Percentiles rank a stretch among this genome's conserved stretches.
These are phyloP conservation scores for Diplodia mutila DNA, from an alignment of 2,329 filamentous ascomycete genomes.

Conservation along the genomic window DNA sequence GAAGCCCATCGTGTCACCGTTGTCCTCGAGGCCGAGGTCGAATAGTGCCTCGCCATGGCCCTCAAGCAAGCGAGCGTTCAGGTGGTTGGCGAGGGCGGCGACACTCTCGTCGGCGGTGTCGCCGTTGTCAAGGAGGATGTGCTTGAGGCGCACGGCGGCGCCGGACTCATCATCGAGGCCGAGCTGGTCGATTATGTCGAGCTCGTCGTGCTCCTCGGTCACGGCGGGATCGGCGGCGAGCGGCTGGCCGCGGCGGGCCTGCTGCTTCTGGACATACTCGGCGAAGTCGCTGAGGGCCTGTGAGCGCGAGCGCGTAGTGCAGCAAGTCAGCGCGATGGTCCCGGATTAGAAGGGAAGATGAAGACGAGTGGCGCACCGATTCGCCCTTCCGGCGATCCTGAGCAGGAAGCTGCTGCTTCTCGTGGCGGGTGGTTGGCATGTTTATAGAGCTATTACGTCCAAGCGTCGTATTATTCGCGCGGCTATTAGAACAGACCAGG, in stretches of 20 bases:
- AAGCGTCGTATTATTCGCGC: conserved; percentile 24
- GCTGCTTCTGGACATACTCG: conserved; percentile 95
- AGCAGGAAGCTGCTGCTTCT: conserved; percentile 63
- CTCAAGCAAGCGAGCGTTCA: conserved; percentile 74
- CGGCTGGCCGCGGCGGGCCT: conserved; percentile 64
- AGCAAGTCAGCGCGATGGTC: not conserved
- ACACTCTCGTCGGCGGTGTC: conserved; percentile 62
- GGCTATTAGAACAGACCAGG: conserved; percentile 25
- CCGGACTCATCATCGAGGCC: conserved; percentile 72
- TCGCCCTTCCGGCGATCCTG: conserved; percentile 87
- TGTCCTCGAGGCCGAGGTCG: conserved; percentile 89
- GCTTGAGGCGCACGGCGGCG: conserved; percentile 67
- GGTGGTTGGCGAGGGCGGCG: conserved; percentile 64
- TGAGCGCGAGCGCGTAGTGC: not conserved
- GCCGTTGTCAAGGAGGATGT: conserved; percentile 66
- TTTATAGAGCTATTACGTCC: conserved; percentile 3
- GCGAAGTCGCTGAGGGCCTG: conserved; percentile 92
- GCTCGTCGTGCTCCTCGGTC: conserved; percentile 77
- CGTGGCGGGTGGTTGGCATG: conserved; percentile 42
- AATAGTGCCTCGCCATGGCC: conserved; percentile 89
- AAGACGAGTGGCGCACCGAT: conserved; percentile 60
- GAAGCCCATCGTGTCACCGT: conserved; percentile 81
- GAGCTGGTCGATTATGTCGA: conserved; percentile 84
- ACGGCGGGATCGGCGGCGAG: conserved; percentile 34
- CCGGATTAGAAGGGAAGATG: conserved; percentile 15